Percentiles rank a stretch among this genome's conserved stretches.
Evolutionary conservation across 441 rosid species (phyloP).

Genomic region (Adansonia rubrostipa): DNA sequence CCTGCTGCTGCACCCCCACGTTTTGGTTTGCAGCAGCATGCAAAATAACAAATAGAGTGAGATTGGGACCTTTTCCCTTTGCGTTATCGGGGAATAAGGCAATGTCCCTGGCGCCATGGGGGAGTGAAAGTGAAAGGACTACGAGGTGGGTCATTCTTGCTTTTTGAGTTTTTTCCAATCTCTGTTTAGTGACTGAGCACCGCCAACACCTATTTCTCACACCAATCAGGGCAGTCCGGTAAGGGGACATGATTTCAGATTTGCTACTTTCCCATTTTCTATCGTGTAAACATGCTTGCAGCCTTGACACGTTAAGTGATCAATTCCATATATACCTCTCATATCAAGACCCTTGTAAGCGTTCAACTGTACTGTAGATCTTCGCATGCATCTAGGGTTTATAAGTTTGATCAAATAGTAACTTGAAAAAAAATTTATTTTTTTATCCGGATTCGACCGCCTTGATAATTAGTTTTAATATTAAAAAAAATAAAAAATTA

Average conservation of each 20-base stretch:
- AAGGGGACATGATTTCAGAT: slow-evolving; percentile 8
- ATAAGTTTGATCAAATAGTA: no score
- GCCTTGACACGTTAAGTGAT: not conserved
- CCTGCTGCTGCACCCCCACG: slow-evolving; percentile 12
- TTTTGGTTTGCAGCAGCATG: not conserved
- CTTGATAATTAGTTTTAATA: no score
- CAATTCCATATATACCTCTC: not conserved
- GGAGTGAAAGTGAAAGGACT: slow-evolving; percentile 27
- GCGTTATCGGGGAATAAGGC: slow-evolving; percentile 24
- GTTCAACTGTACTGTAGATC: no score
- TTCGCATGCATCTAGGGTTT: no score
- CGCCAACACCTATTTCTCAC: slow-evolving; percentile 1
- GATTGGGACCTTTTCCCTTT: slow-evolving; percentile 1
- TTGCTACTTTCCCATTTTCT: not conserved
- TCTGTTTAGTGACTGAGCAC: not conserved
- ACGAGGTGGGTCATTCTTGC: slow-evolving; percentile 27
- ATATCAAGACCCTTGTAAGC: no score
- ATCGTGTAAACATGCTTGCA: not conserved
- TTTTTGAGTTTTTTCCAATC: not conserved
- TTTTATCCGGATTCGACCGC: no score
- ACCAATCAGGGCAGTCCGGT: not conserved
- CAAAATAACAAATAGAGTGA: slow-evolving; percentile 8
- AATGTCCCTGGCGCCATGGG: slow-evolving; percentile 6
- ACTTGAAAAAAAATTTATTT: no score
- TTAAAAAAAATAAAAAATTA: no score